phyloP scores from a whole-genome alignment of 768 basidiomycete genomes.

The Tricholoma bakamatsutake region DNA sequence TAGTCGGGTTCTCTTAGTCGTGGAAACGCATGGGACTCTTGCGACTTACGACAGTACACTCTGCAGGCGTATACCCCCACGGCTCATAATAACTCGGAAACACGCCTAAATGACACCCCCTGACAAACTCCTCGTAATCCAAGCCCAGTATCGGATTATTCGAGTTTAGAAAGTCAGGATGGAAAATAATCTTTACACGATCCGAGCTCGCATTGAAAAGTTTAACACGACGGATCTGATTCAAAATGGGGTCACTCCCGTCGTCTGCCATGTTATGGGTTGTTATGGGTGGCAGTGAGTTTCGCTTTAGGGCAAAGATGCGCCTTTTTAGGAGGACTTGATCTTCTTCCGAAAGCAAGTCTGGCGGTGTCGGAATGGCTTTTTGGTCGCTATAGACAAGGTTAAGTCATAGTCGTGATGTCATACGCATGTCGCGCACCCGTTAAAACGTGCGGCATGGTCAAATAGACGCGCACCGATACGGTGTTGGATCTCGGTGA shows the following conservation, averaged over 20 bases:
- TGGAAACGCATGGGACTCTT: slow-evolving; percentile 1
- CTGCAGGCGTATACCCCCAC: slow-evolving; percentile 96
- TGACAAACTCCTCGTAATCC: slow-evolving; percentile 98
- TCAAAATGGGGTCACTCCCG: slow-evolving; percentile 85
- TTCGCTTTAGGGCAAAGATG: slow-evolving; percentile 93
- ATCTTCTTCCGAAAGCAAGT: slow-evolving; percentile 86
- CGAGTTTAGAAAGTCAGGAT: slow-evolving; percentile 96
- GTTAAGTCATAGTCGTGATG: neutral
- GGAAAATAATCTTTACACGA: slow-evolving; percentile 96
- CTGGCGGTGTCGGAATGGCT: slow-evolving; percentile 45
- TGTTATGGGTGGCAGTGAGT: slow-evolving; percentile 90
- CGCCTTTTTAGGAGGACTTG: slow-evolving; percentile 92
- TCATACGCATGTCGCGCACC: slow-evolving; percentile 41
- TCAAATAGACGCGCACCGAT: slow-evolving; percentile 92
- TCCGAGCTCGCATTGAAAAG: slow-evolving; percentile 87
- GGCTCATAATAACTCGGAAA: slow-evolving; percentile 98
- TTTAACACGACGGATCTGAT: slow-evolving; percentile 89
- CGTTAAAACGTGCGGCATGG: slow-evolving; percentile 87
- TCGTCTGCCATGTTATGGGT: slow-evolving; percentile 99
- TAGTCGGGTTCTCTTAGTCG: slow-evolving; percentile 1
- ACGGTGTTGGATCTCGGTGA: slow-evolving; percentile 90
- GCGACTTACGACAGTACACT: slow-evolving; percentile 87
- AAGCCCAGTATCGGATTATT: slow-evolving; percentile 97
- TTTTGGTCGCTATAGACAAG: slow-evolving; percentile 47
- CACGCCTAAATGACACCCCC: slow-evolving; percentile 96